Base-by-base conservation (phyloP, 805 yeast genomes). In the Wickerhamiella allomyrinae region DNA sequence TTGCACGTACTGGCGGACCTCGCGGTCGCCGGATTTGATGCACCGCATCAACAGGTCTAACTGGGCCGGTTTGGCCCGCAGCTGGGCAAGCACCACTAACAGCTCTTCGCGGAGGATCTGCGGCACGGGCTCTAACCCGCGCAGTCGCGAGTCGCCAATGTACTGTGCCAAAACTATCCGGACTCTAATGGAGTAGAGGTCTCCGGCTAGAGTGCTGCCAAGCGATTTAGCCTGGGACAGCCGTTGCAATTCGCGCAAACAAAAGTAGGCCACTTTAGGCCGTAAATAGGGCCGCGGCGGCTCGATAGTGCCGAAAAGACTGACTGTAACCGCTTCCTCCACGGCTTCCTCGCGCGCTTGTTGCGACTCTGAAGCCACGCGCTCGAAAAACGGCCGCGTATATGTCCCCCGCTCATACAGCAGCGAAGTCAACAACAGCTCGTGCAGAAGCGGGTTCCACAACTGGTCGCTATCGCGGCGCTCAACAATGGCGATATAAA, bases 101-200 rank as follows among this genome's bases (percentile, higher is more conserved):
- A 86, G 53, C 56, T 87, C 97, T 5, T 62, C 58, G 41, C 72
- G 72, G 49, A 83, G 84, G 7, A 81, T 57, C 31, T 70, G 66
- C 0, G 89, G 73, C 13, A 81, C 62, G 1, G 96, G 96, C 41
- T 71, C 71, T 23, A 58, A 63, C 27, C 76, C 73, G 5, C 78
- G 55, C 10, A 86, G 59, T 24, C 67, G 70, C 40, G 69, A 71
- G 48, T 81, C 86, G 13, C 79, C 73, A 6, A 81, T 62, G 46
- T 73, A 77, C 45, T 79, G 72, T 42, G 79, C 67, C 35, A 87
- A 59, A 0, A 74, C 69, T 46, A 81, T 67, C 8, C 41, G 34
- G 3, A 40, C 48, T 13, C 58, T 44, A 10, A 25, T 24, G 5
- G 23, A 40, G 29, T 19, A 33, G 14, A 20, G 24, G 9, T 15